Percentiles rank a stretch among this genome's conserved stretches.
These are phyloP conservation scores for Paramecium pentaurelia DNA, from an alignment of 73 alveolate species.

Conservation along the genomic window DNA sequence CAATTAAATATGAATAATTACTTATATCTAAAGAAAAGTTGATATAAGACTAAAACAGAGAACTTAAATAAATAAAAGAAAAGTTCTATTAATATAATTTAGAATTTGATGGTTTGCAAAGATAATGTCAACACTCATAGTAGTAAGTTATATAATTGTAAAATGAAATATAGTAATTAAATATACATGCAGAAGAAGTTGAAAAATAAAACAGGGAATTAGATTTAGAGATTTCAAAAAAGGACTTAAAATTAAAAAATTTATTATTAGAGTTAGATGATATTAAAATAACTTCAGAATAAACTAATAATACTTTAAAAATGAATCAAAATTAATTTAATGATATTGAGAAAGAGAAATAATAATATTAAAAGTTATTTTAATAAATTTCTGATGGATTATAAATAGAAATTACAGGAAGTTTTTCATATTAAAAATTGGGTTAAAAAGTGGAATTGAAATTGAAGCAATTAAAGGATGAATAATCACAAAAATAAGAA, in stretches of 20 bases:
- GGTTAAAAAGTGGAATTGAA: background rate
- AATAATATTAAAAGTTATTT: background rate
- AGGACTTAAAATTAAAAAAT: background rate
- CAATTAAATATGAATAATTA: background rate
- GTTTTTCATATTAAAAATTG: background rate
- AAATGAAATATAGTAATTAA: background rate
- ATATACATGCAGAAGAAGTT: background rate
- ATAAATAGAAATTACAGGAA: background rate
- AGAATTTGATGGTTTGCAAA: background rate
- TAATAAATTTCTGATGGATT: background rate
- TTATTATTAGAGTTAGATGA: background rate
- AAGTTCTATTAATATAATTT: background rate
- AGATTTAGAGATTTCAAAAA: background rate
- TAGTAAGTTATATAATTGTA: background rate
- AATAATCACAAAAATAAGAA: background rate
- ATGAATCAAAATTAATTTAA: background rate
- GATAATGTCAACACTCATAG: background rate
- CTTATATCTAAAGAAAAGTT: background rate
- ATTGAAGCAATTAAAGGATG: background rate
- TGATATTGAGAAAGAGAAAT: background rate
- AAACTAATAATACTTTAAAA: background rate
- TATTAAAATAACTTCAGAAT: background rate
- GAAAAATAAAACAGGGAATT: background rate
- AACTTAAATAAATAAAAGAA: background rate
- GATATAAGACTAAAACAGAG: background rate